A percentile compares a stretch with the other conserved stretches of the same genome.
These are phyloP conservation scores for Sporormia fimetaria DNA, from an alignment of 495 filamentous ascomycete genomes.

Conservation along the genomic window DNA sequence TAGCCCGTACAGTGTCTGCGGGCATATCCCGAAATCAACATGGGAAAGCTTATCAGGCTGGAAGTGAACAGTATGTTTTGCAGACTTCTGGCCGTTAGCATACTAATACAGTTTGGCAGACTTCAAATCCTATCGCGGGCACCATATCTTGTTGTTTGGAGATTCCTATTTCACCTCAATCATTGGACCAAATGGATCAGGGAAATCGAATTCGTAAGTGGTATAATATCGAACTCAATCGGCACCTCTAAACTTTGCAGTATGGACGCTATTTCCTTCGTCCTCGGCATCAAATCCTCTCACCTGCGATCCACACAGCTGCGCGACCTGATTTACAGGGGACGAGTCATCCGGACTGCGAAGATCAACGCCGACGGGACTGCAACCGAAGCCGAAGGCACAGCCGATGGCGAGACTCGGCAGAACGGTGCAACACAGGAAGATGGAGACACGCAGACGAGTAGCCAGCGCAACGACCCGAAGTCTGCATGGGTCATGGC, in stretches of 20 bases:
- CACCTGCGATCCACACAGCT: conserved; percentile 92
- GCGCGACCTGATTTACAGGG: conserved; percentile 89
- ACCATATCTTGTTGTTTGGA: conserved; percentile 87
- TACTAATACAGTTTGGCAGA: conserved; percentile 42
- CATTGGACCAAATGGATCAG: conserved; percentile 97
- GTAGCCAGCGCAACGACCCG: conserved; percentile 55
- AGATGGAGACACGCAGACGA: conserved; percentile 41
- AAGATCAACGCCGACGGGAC: conserved; percentile 82
- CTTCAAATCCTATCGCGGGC: conserved; percentile 98
- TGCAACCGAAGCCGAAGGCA: conserved; percentile 41
- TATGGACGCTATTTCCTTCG: conserved; percentile 99
- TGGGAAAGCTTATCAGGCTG: conserved; percentile 86
- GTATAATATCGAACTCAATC: not conserved
- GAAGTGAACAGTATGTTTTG: conserved; percentile 75
- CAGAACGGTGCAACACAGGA: conserved; percentile 43
- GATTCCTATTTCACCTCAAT: conserved; percentile 99
- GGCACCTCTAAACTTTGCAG: conserved; percentile 37
- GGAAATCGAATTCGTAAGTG: conserved; percentile 96
- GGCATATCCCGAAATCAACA: too few species aligned
- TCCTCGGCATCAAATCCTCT: conserved; percentile 94
- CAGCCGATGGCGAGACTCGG: conserved; percentile 44
- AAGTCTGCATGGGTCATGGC: conserved; percentile 98
- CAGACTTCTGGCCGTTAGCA: not conserved
- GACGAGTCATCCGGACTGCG: conserved; percentile 80
- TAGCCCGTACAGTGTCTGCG: not conserved